Evolutionary conservation across 75 land plant genomes (phyloP).

Genomic region (Pinus albicaulis): DNA sequence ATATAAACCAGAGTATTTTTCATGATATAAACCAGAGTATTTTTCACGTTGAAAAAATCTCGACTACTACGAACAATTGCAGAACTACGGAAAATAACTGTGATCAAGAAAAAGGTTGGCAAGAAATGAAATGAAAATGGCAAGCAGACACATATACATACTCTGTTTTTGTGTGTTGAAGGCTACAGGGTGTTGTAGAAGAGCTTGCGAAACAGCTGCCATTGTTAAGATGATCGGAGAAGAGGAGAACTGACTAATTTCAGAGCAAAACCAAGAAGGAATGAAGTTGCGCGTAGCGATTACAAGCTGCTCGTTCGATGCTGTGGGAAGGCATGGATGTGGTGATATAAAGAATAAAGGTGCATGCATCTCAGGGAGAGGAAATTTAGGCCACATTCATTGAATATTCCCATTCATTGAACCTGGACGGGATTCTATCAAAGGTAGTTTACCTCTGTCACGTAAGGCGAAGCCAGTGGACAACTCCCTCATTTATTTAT

Average conservation of each 20-base stretch:
- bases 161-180: not conserved
- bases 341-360: not conserved
- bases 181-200: not conserved
- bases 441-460: no score
- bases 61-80: not conserved
- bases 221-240: not conserved
- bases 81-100: not conserved
- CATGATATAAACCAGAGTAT: no score
- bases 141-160: not conserved
- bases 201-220: conserved; percentile 1
- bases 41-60: no score
- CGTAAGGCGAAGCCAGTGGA: no score
- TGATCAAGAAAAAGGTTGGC: not conserved
- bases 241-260: no score
- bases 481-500: no score
- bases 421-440: not conserved
- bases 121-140: not conserved
- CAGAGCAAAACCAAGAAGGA: no score
- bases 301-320: no score
- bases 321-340: not conserved
- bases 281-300: no score
- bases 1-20: no score
- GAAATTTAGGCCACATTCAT: not conserved
- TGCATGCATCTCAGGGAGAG: not conserved
- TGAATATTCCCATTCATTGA: not conserved